Percentiles rank a stretch among this genome's conserved stretches.
These are phyloP conservation scores for Rhynchosporium secalis DNA, from an alignment of 2,329 filamentous ascomycete genomes.

Conservation along the genomic window DNA sequence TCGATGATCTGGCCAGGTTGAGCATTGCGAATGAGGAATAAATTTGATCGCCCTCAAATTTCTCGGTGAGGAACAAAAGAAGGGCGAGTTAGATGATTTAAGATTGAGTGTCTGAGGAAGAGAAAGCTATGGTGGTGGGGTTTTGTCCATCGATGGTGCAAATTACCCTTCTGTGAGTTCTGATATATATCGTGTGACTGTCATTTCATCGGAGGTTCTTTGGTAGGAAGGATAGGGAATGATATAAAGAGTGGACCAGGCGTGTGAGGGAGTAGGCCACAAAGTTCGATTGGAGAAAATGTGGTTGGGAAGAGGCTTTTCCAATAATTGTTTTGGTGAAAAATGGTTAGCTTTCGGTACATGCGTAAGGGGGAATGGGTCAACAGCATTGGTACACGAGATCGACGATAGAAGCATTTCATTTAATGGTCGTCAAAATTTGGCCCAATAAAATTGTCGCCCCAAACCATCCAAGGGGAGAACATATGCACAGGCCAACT, in stretches of 20 bases:
- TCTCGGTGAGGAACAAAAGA: neutral
- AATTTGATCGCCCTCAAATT: neutral
- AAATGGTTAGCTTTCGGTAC: no score
- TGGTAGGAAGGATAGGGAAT: neutral
- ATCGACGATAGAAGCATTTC: neutral
- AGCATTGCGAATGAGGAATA: no score
- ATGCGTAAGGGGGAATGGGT: no score
- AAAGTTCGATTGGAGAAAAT: no score
- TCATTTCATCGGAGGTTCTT: neutral
- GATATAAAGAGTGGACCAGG: neutral
- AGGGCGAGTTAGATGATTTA: neutral
- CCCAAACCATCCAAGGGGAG: neutral
- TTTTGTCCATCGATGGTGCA: neutral
- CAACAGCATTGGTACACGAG: no score
- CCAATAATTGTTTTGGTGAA: neutral
- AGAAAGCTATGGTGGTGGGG: neutral
- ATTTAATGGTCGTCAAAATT: neutral
- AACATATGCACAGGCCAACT: slow-evolving; percentile 21
- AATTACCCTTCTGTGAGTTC: neutral
- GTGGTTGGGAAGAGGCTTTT: neutral
- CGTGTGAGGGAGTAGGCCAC: neutral
- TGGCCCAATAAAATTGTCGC: neutral
- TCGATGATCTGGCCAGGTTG: neutral
- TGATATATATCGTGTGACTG: neutral
- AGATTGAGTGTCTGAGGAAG: neutral